These are phyloP conservation scores for Oryza meyeriana DNA, from an alignment of 176 grass and related monocot genomes.

Conservation along the genomic window DNA sequence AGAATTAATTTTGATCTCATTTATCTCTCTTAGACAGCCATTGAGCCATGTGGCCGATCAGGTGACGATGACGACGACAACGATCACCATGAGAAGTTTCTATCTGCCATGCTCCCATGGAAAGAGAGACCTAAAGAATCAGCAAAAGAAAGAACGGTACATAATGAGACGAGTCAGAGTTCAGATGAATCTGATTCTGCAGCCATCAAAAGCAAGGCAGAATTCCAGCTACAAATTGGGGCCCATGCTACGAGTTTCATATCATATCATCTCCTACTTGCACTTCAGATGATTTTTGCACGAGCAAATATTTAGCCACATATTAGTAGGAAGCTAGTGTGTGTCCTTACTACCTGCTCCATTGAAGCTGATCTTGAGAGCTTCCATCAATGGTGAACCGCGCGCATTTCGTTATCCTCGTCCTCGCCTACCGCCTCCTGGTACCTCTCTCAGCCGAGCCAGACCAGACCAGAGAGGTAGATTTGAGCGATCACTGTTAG, in stretches of 20 bases:
- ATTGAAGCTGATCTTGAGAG: neutral
- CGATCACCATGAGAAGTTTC: constrained; percentile 38
- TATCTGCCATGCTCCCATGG: neutral
- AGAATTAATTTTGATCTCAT: neutral
- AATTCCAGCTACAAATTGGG: constrained; percentile 57
- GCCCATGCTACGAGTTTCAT: neutral
- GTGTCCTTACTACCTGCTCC: neutral
- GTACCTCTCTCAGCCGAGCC: constrained; percentile 43
- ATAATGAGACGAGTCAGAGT: constrained; percentile 26
- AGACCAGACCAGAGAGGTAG: constrained; percentile 50
- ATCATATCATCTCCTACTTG: neutral
- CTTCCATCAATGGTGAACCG: constrained; percentile 43
- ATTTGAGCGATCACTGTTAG: neutral
- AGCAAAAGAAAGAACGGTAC: constrained; percentile 24
- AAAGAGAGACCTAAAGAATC: constrained; percentile 25
- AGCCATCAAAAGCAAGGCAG: constrained; percentile 26
- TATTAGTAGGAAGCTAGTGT: neutral
- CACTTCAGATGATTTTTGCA: neutral
- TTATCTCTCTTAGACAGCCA: neutral
- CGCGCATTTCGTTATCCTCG: constrained; percentile 52
- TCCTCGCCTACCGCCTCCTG: constrained; percentile 53
- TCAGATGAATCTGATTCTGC: constrained; percentile 82
- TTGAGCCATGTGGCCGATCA: constrained; percentile 2
- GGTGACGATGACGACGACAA: neutral
- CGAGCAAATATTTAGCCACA: neutral